Evolutionary conservation across 805 yeast species (phyloP).

Genomic region (Grigorovia jiainica): DNA sequence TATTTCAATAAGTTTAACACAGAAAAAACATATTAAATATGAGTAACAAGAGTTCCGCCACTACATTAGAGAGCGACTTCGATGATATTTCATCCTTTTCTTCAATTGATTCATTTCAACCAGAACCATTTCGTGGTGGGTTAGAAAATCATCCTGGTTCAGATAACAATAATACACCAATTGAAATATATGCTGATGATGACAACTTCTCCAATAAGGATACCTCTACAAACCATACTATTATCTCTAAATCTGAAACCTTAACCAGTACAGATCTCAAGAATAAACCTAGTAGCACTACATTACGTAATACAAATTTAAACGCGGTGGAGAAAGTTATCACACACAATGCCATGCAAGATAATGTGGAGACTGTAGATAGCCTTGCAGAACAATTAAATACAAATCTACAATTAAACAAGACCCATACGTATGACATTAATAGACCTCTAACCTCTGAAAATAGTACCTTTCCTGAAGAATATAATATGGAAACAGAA

Average conservation of each 20-base stretch:
- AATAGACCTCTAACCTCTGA: constrained; percentile 14
- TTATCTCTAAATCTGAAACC: neutral
- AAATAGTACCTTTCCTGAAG: constrained; percentile 48
- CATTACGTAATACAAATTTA: constrained; percentile 1
- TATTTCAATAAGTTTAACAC: too few relatives aligned
- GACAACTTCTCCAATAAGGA: constrained; percentile 3
- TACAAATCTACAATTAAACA: constrained; percentile 11
- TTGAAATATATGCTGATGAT: neutral
- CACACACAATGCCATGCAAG: constrained; percentile 16
- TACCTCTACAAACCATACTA: constrained; percentile 1
- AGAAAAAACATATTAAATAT: neutral
- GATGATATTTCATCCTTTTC: constrained; percentile 23
- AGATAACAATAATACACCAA: neutral
- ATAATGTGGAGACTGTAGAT: constrained; percentile 20
- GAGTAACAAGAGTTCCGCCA: constrained; percentile 2
- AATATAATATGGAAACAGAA: constrained; percentile 53
- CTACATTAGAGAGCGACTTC: constrained; percentile 12
- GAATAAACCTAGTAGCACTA: constrained; percentile 1
- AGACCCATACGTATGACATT: too few relatives aligned
- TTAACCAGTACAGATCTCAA: neutral
- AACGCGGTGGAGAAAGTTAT: constrained; percentile 14
- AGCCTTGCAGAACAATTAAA: constrained; percentile 1
- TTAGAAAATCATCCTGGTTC: neutral
- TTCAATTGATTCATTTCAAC: constrained; percentile 20
- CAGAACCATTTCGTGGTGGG: constrained; percentile 19